Conservation (phyloP, 306 rosid genomes). For the Castanospermum australe region DNA sequence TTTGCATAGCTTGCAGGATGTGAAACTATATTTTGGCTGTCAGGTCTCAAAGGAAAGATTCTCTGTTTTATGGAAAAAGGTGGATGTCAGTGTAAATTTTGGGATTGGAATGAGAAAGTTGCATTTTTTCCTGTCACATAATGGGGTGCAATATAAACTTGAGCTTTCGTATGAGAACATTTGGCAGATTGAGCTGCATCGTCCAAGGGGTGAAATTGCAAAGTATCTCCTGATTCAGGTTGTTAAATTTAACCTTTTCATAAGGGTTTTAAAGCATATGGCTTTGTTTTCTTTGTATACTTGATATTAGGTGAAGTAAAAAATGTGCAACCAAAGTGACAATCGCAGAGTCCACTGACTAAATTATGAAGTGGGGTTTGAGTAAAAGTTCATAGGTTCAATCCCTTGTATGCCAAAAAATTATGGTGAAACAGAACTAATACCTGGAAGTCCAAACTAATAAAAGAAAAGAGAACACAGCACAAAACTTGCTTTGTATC, state of each 20-base stretch:
- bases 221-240: constrained; percentile 82
- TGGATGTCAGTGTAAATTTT: constrained; percentile 47
- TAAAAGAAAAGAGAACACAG: not conserved
- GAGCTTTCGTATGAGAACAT: constrained; percentile 53
- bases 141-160: constrained; percentile 34
- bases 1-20: constrained; percentile 33
- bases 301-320: not conserved
- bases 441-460: not conserved
- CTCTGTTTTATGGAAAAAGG: constrained; percentile 34
- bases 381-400: not conserved
- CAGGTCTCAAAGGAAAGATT: constrained; percentile 50
- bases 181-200: constrained; percentile 47
- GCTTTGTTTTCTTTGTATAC: not conserved
- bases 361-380: not conserved
- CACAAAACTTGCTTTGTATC: not conserved
- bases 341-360: not conserved
- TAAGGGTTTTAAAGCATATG: not conserved
- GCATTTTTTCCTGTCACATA: constrained; percentile 33
- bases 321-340: not conserved
- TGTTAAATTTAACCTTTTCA: not conserved
- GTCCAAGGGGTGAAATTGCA: constrained; percentile 37
- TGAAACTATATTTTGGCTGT: constrained; percentile 65
- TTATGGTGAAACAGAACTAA: not conserved
- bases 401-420: not conserved
- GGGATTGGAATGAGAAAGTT: constrained; percentile 48